Evolutionary conservation across 202 grass and related monocot species (phyloP), one percentile per base, ranked within the genome.

Genomic region (Hordeum pubiflorum): DNA sequence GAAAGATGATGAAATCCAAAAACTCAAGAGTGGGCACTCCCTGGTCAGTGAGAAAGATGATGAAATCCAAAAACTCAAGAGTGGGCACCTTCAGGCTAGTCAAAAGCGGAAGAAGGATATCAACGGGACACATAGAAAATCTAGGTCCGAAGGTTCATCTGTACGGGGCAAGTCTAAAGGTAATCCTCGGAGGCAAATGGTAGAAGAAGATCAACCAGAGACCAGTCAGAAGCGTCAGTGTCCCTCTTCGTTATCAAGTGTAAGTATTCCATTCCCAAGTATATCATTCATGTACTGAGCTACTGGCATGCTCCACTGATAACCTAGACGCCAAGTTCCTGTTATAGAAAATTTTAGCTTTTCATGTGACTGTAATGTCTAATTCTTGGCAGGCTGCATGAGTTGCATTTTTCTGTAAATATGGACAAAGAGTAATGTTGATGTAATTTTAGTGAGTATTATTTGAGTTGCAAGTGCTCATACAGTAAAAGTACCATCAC

Each of bases 241-340:
- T 40, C 34, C 52, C 36, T 68, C 76, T 8, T 50, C 71, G 3
- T 12, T 72, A 9, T 61, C 74, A 4, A 8, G 69, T 84, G 88
- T 93, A 79, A 93, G 91, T 88, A 82, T 77, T 58, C 63, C 8
- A 18, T 57, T 56, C 44, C 21, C 10, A 31, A 0, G 39, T 74
- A 59, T 48, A 62, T 21, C 31, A 33, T 64, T n/a, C 29, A n/a
- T 64, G 31, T 64, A 64, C 5, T 79, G 37, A 74, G 34, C 14
- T 52, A 59, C 36, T 83, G 3, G 9, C 24, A 32, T 29, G 48
- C 5, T 52, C 15, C 15, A 10, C 32, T 20, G 33, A 66, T 37
- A n/a, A 65, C 31, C 36, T 46, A 74, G 57, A 79, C 40, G 72
- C 17, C 4, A 59, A 20, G 5, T 33, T 78, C 18, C 12, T 33